These are phyloP conservation scores for Mucor circinelloides DNA, from an alignment of 371 early-diverging fungal genomes.

Conservation along the genomic window DNA sequence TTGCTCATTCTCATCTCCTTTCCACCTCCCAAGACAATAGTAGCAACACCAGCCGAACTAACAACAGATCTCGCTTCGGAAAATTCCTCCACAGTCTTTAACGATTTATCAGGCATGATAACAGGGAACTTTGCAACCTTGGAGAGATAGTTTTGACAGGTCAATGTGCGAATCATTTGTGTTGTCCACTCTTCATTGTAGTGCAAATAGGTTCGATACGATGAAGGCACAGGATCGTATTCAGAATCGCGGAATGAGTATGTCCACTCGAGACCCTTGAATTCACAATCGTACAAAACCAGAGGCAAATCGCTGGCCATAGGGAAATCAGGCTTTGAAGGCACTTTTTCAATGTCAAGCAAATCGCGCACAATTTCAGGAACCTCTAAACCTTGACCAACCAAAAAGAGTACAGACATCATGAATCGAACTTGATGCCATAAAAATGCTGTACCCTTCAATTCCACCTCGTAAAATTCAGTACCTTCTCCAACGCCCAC, in stretches of 20 bases:
- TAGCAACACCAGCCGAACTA: constrained; percentile 4
- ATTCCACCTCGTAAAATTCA: constrained; percentile 68
- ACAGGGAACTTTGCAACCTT: constrained; percentile 19
- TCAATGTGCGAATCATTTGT: constrained; percentile 51
- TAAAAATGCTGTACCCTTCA: constrained; percentile 87
- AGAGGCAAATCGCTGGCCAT: constrained; percentile 87
- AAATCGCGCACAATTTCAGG: constrained; percentile 41
- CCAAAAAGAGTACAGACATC: constrained; percentile 86
- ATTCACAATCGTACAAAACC: constrained; percentile 87
- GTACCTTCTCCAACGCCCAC: constrained; percentile 19
- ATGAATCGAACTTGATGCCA: constrained; percentile 98
- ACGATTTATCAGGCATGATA: constrained; percentile 18
- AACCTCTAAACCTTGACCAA: constrained; percentile 64
- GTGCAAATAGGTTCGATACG: constrained; percentile 44
- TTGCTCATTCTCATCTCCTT: constrained; percentile 26
- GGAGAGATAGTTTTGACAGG: constrained; percentile 35
- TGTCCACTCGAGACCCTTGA: constrained; percentile 61
- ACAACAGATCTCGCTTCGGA: constrained; percentile 3
- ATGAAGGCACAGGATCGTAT: constrained; percentile 33
- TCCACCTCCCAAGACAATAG: constrained; percentile 44
- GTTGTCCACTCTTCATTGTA: constrained; percentile 57
- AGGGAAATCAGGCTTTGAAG: constrained; percentile 40
- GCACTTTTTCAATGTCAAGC: constrained; percentile 34
- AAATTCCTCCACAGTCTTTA: constrained; percentile 15
- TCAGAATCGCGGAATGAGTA: constrained; percentile 26